Conservation (phyloP, 2,329 filamentous ascomycete genomes). For the Basipetospora chlamydospora region DNA sequence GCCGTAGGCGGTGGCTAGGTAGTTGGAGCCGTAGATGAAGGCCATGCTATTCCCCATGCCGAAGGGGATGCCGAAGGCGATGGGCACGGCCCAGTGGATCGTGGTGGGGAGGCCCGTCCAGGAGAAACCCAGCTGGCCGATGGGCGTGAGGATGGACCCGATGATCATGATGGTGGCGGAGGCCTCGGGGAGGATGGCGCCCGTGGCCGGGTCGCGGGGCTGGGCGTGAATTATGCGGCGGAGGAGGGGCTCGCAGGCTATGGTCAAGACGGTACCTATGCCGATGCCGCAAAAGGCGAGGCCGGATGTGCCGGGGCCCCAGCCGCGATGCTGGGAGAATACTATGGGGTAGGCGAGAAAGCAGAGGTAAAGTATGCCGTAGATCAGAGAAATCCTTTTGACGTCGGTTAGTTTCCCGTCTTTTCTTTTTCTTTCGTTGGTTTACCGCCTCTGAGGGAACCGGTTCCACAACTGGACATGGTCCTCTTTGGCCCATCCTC, state of each 20-base stretch:
- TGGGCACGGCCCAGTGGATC: conserved; percentile 71
- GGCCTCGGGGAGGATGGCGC: conserved; percentile 60
- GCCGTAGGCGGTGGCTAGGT: conserved; percentile 63
- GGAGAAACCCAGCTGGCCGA: conserved; percentile 73
- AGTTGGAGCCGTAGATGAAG: conserved; percentile 74
- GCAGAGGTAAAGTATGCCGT: conserved; percentile 77
- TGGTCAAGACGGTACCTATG: conserved; percentile 46
- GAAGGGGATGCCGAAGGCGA: conserved; percentile 67
- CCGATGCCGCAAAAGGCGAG: conserved; percentile 63
- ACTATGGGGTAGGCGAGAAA: conserved; percentile 86
- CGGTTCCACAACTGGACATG: too few species aligned
- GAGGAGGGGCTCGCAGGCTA: conserved; percentile 55
- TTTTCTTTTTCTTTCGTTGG: too few species aligned
- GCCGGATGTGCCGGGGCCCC: conserved; percentile 58
- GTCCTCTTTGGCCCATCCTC: too few species aligned
- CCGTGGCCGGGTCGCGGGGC: conserved; percentile 59
- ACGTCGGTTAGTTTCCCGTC: neutral
- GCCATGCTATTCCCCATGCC: conserved; percentile 61
- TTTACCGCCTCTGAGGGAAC: too few species aligned
- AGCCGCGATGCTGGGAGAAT: conserved; percentile 60
- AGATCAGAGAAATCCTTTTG: conserved; percentile 61
- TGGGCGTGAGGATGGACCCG: conserved; percentile 56
- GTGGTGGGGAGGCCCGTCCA: conserved; percentile 70
- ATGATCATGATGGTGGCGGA: conserved; percentile 70
- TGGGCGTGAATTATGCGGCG: conserved; percentile 67